Percentiles rank a stretch among this genome's conserved stretches.
Evolutionary conservation across 495 filamentous ascomycete genomes (phyloP).

Genomic region (Talaromyces thailandensis): DNA sequence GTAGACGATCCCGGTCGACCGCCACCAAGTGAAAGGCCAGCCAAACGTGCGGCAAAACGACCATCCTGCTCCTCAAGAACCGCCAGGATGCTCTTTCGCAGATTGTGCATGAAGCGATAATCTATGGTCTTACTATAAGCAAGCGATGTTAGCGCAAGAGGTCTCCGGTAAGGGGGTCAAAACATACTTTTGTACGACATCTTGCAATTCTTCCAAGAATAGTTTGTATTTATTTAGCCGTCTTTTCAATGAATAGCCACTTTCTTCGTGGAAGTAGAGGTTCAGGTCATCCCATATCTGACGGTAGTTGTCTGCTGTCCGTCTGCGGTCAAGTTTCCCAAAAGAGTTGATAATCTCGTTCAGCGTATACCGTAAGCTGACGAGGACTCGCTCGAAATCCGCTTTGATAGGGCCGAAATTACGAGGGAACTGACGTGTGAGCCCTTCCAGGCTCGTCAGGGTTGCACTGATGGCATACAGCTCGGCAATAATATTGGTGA

Average conservation of each 20-base stretch:
- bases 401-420: constrained; percentile 24
- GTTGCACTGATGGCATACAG: constrained; percentile 45
- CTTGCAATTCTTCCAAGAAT: constrained; percentile 39
- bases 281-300: constrained; percentile 45
- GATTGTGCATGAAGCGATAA: constrained; percentile 18
- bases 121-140: constrained; percentile 22
- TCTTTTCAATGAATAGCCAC: constrained; percentile 34
- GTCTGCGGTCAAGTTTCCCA: constrained; percentile 28
- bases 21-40: constrained; percentile 25
- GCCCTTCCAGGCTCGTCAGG: constrained; percentile 35
- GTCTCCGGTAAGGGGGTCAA: not conserved
- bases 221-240: constrained; percentile 46
- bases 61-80: constrained; percentile 30
- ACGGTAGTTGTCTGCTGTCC: constrained; percentile 31
- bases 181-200: constrained; percentile 38
- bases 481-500: constrained; percentile 44
- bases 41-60: constrained; percentile 25
- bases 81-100: constrained; percentile 25
- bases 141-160: not conserved
- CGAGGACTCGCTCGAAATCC: constrained; percentile 36
- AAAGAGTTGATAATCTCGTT: constrained; percentile 45
- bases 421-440: constrained; percentile 22
- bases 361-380: constrained; percentile 44
- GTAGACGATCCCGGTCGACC: constrained; percentile 20
- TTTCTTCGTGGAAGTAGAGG: constrained; percentile 40